Evolutionary conservation across 2,329 filamentous ascomycete genomes (phyloP), one percentile per base, ranked within the genome.

Genomic region (Fusarium sp.): DNA sequence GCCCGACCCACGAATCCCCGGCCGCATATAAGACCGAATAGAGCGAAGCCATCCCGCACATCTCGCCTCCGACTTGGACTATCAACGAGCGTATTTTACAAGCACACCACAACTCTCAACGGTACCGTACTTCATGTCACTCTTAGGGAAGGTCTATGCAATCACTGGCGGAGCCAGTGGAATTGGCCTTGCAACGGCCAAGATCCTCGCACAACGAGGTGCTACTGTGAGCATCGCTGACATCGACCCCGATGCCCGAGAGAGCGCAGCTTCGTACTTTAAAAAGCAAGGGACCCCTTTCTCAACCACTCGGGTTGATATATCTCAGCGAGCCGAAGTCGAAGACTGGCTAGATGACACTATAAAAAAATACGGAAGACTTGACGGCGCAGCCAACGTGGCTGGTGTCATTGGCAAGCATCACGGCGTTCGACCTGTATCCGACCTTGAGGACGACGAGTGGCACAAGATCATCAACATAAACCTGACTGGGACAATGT

Each of bases 331-430:
- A 58, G 75, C 79, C 6, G 82, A 88, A 31, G 88, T 90, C 11
- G 86, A 90, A 33, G 76, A 76, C 22, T 90, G 88, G 88, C 85
- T 89, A 56, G 80, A 82, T 8, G 79, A 78, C 57, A 84, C 85
- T 13, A 78, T 90, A n/a, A 74, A 82, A n/a, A 82, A 82, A 35
- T 88, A 88, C 62, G 89, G 88, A 6, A 85, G 85, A 61, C 83
- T 90, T 10, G 86, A 90, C 74, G 86, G 88, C 6, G 87, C 88
- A 22, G 88, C 86, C 13, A 90, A 91, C 64, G 83, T 88, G 10
- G 89, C 89, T 6, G 87, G 88, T 14, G 82, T 89, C 50, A 86
- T 87, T 71, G 86, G 86, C 54, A 83, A 83, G 72, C 79, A 84
- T 56, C 85, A 87, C 67, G 83, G 82, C 14, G 71, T 82, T 65